A percentile compares a stretch with the other conserved stretches of the same genome.
These are phyloP conservation scores for Lachnellula occidentalis DNA, from an alignment of 2,329 filamentous ascomycete genomes.

Conservation along the genomic window DNA sequence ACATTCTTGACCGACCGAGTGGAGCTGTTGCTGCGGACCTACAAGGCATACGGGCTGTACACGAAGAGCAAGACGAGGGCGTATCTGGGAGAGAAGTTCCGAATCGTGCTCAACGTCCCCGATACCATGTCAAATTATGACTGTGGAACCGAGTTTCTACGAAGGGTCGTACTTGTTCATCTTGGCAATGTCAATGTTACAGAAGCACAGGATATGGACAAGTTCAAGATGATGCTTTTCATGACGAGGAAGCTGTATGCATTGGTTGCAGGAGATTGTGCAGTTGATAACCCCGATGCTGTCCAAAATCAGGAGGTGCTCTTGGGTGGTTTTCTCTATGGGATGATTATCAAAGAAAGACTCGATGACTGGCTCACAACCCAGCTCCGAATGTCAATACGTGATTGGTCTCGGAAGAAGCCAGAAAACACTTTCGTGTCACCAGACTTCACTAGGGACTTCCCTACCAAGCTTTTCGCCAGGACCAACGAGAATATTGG, in stretches of 20 bases:
- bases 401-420: conserved; percentile 51
- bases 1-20: conserved; percentile 94
- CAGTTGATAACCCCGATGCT: conserved; percentile 92
- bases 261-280: conserved; percentile 85
- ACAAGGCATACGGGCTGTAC: conserved; percentile 85
- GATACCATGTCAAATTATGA: conserved; percentile 83
- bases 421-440: conserved; percentile 70
- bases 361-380: conserved; percentile 78
- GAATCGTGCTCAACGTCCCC: conserved; percentile 77
- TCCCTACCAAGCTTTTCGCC: conserved; percentile 69
- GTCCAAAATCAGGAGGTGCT: conserved; percentile 95
- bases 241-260: conserved; percentile 96
- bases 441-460: conserved; percentile 72
- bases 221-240: conserved; percentile 89
- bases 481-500: conserved; percentile 86
- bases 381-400: conserved; percentile 45
- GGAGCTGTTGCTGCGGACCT: conserved; percentile 84
- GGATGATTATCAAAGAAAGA: conserved; percentile 91
- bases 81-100: conserved; percentile 87
- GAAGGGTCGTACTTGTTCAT: conserved; percentile 86
- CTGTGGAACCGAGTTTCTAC: conserved; percentile 83
- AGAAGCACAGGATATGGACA: conserved; percentile 78
- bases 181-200: conserved; percentile 81
- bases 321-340: conserved; percentile 87
- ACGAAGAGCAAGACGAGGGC: conserved; percentile 75